Evolutionary conservation across 805 yeast genomes (phyloP).

Genomic region (Sugiyamaella boreocaroliniensis): DNA sequence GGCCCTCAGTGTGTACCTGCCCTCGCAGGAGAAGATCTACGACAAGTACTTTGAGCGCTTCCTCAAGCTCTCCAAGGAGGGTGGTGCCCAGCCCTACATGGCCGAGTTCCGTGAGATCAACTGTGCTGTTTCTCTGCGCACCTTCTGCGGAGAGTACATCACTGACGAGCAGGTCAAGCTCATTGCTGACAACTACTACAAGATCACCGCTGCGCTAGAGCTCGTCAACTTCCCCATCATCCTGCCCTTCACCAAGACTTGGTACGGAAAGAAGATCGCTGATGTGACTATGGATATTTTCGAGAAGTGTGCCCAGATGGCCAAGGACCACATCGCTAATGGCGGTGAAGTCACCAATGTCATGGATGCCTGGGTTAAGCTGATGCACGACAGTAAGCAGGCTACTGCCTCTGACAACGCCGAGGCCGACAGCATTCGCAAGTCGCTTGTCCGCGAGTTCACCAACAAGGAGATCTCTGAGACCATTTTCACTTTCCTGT

Average conservation of each 20-base stretch:
- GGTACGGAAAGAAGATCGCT: slow-evolving; percentile 94
- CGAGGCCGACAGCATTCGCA: slow-evolving; percentile 48
- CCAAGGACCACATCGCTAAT: slow-evolving; percentile 69
- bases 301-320: slow-evolving; percentile 79
- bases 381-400: slow-evolving; percentile 69
- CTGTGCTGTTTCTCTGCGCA: slow-evolving; percentile 88
- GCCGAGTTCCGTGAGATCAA: slow-evolving; percentile 91
- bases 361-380: slow-evolving; percentile 89
- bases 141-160: slow-evolving; percentile 94
- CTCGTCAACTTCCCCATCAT: slow-evolving; percentile 96
- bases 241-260: slow-evolving; percentile 90
- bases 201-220: slow-evolving; percentile 92
- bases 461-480: slow-evolving; percentile 89
- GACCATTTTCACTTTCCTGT: slow-evolving; percentile 91
- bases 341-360: slow-evolving; percentile 82
- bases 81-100: slow-evolving; percentile 73
- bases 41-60: slow-evolving; percentile 72
- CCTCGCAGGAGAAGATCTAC: slow-evolving; percentile 77
- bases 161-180: slow-evolving; percentile 82
- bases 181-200: slow-evolving; percentile 87
- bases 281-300: slow-evolving; percentile 91
- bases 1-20: slow-evolving; percentile 79
- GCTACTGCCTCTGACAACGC: slow-evolving; percentile 36
- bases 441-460: slow-evolving; percentile 69
- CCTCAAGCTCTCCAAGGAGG: slow-evolving; percentile 45